phyloP scores from a whole-genome alignment of 2,329 filamentous ascomycete species.

The Fusarium sp. region DNA sequence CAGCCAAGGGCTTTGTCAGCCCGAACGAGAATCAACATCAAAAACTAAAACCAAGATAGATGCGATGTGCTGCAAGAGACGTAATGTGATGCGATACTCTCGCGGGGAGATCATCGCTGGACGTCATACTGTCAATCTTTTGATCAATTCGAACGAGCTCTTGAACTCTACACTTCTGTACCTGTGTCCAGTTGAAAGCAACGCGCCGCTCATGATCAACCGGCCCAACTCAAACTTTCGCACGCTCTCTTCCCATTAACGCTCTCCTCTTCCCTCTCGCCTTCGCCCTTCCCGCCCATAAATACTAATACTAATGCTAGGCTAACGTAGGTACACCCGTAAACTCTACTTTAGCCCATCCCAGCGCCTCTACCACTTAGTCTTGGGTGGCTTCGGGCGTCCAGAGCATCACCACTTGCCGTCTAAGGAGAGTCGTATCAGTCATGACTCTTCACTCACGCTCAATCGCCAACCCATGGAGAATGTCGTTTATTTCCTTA shows the following conservation, averaged over 20 bases:
- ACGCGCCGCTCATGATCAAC: slow-evolving; percentile 16
- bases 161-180: slow-evolving; percentile 5
- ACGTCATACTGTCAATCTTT: slow-evolving; percentile 15
- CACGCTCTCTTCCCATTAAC: background rate
- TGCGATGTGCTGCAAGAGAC: background rate
- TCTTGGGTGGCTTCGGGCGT: slow-evolving; percentile 30
- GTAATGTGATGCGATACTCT: slow-evolving; percentile 10
- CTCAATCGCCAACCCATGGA: background rate
- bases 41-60: background rate
- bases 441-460: slow-evolving; percentile 3
- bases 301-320: slow-evolving; percentile 15
- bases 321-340: slow-evolving; percentile 39
- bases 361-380: slow-evolving; percentile 21
- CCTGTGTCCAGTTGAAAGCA: background rate
- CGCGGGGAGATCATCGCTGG: slow-evolving; percentile 1
- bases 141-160: background rate
- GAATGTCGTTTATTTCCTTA: background rate
- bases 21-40: background rate
- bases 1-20: background rate
- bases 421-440: background rate
- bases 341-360: slow-evolving; percentile 31
- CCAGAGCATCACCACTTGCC: slow-evolving; percentile 25
- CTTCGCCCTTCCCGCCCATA: slow-evolving; percentile 16
- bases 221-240: slow-evolving; percentile 24
- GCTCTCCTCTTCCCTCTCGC: background rate